Evolutionary conservation across 2,329 filamentous ascomycete genomes (phyloP), one percentile per base, ranked within the genome.

Genomic region (Macroventuria anomochaeta): DNA sequence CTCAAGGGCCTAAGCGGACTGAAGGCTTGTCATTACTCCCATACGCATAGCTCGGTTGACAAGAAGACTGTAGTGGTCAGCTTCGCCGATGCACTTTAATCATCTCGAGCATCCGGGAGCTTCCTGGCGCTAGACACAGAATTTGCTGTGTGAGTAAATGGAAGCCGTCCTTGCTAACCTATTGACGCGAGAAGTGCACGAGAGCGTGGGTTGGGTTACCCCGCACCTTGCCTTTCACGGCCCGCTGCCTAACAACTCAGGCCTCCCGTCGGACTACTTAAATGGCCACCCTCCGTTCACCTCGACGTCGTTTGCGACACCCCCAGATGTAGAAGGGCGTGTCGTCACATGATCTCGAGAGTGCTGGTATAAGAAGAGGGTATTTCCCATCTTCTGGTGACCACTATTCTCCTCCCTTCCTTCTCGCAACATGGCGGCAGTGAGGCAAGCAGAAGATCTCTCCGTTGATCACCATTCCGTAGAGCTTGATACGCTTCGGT

Each of bases 371-470:
- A 47, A 47, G 26, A 29, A 42, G 26, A 23, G 17, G 20, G 12
- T 13, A 26, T 10, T 1, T 21, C 6, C 13, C 43, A 21, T 7
- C 3, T 29, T 42, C 31, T 32, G 25, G 29, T 10, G n/a, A 25
- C 31, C 26, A 42, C 17, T 6, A 4, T 5, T 41, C 17, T 18
- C 7, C 31, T 32, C 31, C 6, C 29, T 5, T 33, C 12, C 6
- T 34, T 15, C 26, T 25, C 26, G 7, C 42, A 38, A 15, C 5
- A 53, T 53, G 50, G 20, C 43, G n/a, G 32, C 42, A 34, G 11
- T 13, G n/a, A 13, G n/a, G 3, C 43, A 38, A 17, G 26, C 31
- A 39, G 46, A 37, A 34, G 26, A 32, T 21, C 13, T n/a, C 10
- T 18, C 43, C 5, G 8, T 13, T 18, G 20, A 33, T 37, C 12